Evolutionary conservation across 371 early-diverging fungal genomes (phyloP), one percentile per base, ranked within the genome.

Genomic region (Actinomucor elegans): DNA sequence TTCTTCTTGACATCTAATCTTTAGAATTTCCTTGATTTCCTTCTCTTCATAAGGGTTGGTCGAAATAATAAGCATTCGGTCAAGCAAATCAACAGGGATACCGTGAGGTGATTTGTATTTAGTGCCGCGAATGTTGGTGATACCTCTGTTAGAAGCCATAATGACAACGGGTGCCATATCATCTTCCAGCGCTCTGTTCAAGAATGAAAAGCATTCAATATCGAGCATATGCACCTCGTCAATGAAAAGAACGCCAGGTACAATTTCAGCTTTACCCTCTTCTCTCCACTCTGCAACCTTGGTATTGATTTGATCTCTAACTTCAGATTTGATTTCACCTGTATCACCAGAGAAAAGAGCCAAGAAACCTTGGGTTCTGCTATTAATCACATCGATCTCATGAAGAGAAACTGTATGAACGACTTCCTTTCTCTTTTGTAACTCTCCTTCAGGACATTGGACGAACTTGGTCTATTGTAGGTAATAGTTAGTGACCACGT

Each of bases 301-400:
- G 44, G 84, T 79, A 78, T 99, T 96, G 73, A 99, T 98, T 69
- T 98, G 97, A 52, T 99, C 99, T 56, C 99, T 84, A 11, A 98
- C 94, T 70, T 99, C 99, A 1, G 88, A 59, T 67, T 95, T 96
- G 73, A 99, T 99, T 74, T 99, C 99, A 27, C 98, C 97, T 12
- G 97, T 97, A 57, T 97, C 97, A 26, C 96, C 96, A 33, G 96
- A 95, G 72, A 98, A 97, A 40, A 99, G 79, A 10, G 99, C 97
- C 57, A 97, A 69, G 73, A 97, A 98, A 0, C 98, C 98, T 69
- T 98, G 97, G 23, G 94, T 91, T 53, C 97, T 86, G 62, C 94
- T 94, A 86, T 99, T 99, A 69, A 99, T 94, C n/a, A 98, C 96
- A 81, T 99, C 99, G 61, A 99, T 94, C 75, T 99, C 99, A 74